Evolutionary conservation across 1,284 basidiomycete genomes (phyloP).

Genomic region (Laetiporus sulphureus): DNA sequence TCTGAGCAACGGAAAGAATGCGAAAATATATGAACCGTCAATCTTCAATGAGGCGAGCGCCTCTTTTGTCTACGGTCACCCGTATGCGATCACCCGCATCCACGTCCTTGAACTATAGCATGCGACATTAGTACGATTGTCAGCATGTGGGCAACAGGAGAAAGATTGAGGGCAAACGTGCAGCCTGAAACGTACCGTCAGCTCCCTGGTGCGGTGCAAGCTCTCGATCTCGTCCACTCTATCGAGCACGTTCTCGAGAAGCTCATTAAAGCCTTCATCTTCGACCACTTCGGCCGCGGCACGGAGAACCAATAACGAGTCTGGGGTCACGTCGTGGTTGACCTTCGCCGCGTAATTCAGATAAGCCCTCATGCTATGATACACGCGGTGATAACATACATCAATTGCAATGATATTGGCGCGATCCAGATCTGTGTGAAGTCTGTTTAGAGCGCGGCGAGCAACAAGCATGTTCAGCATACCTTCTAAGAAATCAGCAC

Average conservation of each 20-base stretch:
- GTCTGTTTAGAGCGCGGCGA: conserved; percentile 1
- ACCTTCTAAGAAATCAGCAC: conserved; percentile 77
- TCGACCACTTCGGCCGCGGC: conserved; percentile 65
- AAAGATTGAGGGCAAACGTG: too few relatives aligned
- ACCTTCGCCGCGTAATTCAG: conserved; percentile 36
- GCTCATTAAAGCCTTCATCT: conserved; percentile 66
- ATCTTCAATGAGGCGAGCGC: not conserved
- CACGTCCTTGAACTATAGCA: not conserved
- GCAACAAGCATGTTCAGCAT: conserved; percentile 10
- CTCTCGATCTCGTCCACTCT: conserved; percentile 74
- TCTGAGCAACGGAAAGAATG: too few relatives aligned
- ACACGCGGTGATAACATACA: conserved; percentile 33
- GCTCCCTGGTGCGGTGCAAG: conserved; percentile 61
- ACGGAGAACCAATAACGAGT: conserved; percentile 68
- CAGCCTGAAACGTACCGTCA: conserved; percentile 61
- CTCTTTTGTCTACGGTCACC: not conserved
- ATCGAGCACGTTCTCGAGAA: conserved; percentile 62
- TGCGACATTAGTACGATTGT: not conserved
- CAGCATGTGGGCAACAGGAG: not conserved
- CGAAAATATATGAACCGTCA: too few relatives aligned
- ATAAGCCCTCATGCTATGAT: not conserved
- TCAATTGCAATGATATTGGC: conserved; percentile 74
- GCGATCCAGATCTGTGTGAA: conserved; percentile 47
- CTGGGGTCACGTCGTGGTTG: conserved; percentile 71
- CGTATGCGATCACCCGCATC: not conserved